phyloP scores from a whole-genome alignment of 148 eudicot genomes.

The Arbutus unedo region DNA sequence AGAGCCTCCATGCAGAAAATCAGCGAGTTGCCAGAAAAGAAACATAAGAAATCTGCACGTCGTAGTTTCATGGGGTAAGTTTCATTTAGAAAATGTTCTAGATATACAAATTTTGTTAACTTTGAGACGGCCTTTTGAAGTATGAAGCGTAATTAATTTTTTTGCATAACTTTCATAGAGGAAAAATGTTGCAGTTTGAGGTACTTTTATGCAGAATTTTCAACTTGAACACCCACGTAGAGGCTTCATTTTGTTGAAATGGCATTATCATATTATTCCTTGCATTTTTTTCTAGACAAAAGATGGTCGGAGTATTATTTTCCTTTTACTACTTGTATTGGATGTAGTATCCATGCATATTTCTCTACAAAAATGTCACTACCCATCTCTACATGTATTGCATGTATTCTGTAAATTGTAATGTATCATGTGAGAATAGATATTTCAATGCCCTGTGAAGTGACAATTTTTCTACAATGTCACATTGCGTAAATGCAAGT shows the following conservation, averaged over 20 bases:
- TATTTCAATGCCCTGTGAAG: not conserved
- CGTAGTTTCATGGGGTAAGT: conserved; percentile 80
- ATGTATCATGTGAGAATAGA: not conserved
- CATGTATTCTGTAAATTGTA: too few relatives aligned
- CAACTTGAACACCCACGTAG: not conserved
- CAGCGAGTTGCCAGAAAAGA: conserved; percentile 69
- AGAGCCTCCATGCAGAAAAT: conserved; percentile 60
- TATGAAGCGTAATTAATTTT: not conserved
- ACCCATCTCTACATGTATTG: not conserved
- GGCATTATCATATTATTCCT: not conserved
- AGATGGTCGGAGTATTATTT: not conserved
- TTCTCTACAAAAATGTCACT: not conserved
- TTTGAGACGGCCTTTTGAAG: not conserved
- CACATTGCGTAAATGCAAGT: not conserved
- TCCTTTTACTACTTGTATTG: not conserved
- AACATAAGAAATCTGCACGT: conserved; percentile 51
- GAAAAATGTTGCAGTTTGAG: not conserved
- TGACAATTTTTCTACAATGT: not conserved
- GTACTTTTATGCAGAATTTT: not conserved
- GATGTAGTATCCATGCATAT: not conserved
- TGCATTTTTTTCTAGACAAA: not conserved
- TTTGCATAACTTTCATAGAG: not conserved
- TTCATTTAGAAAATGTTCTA: not conserved
- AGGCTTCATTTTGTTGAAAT: not conserved
- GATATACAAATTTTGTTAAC: not conserved